Conservation (phyloP, 441 rosid species). For the Metrosideros polymorpha region DNA sequence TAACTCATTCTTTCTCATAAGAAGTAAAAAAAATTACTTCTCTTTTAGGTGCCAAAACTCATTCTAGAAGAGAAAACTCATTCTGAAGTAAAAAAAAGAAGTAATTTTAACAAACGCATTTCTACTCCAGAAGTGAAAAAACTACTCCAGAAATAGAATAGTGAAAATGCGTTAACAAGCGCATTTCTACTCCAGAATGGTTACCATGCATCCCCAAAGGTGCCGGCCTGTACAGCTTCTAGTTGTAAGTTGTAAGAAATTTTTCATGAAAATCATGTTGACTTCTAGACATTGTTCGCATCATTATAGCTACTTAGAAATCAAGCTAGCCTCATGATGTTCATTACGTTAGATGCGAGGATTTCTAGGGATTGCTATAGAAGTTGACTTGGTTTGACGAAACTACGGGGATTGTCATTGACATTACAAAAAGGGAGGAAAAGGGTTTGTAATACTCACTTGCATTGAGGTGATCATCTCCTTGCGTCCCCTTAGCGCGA, state of each 20-base stretch:
- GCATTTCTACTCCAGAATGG: too few species aligned
- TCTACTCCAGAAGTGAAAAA: too few species aligned
- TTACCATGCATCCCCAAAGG: too few species aligned
- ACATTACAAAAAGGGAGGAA: neutral
- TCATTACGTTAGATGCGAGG: neutral
- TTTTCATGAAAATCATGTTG: neutral
- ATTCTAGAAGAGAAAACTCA: too few species aligned
- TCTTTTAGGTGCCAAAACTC: too few species aligned
- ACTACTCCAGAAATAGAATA: too few species aligned
- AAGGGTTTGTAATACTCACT: neutral
- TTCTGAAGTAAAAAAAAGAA: too few species aligned
- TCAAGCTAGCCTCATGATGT: conserved; percentile 18
- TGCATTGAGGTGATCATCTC: conserved; percentile 57
- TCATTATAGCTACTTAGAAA: neutral
- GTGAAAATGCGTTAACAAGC: too few species aligned
- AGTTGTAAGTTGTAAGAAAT: neutral
- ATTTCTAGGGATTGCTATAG: neutral
- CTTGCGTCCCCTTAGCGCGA: conserved; percentile 52
- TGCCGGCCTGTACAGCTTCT: neutral
- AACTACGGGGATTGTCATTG: neutral
- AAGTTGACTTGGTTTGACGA: neutral
- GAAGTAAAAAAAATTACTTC: too few species aligned
- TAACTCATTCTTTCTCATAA: too few species aligned
- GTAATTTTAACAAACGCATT: too few species aligned
- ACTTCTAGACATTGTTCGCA: neutral